Evolutionary conservation across 148 eudicot species (phyloP), one percentile per base, ranked within the genome.

Genomic region (Tetragonia tetragonoides): DNA sequence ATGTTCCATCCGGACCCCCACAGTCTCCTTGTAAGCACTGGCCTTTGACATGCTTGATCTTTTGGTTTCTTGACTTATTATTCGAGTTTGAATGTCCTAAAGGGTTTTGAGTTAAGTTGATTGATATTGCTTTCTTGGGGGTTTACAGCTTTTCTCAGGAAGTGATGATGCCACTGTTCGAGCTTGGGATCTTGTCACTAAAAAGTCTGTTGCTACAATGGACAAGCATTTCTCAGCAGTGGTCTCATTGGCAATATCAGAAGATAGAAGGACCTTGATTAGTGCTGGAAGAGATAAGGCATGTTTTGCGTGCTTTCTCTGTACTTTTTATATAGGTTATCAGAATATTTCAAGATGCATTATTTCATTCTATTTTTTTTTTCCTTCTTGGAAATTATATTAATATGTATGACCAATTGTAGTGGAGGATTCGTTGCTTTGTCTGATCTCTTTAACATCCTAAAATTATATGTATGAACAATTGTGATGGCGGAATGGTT

Each of bases 221-320:
- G 89, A 93, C 54, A 91, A 93, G 67, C 99, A 95, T 82, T 93
- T 88, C 68, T 91, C 99, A 41, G 83, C 93, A 3, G 97, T 95
- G 68, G 88, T 91, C 72, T 93, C 99, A 70, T 78, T 95, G 85
- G 91, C 95, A 44, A 73, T 93, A 60, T 84, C 97, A 51, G 92
- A 93, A 83, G 97, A 93, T 82, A 92, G 90, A 76, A 80, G 88
- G 75, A 83, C 92, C 82, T 87, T 95, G 82, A 87, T 95, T 40
- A 91, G 85, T 83, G 93, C 93, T 77, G 99, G 97, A 81, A 91
- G 99, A 88, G 99, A 95, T 72, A 87, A 88, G 97, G 98, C 82
- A 85, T 75, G 80, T 61, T 73, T 53, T 49, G 24, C 41, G 38
- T 42, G 37, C 17, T 24, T 24, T 60, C 51, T 59, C 39, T 47